Percentiles rank a stretch among this genome's conserved stretches.
Evolutionary conservation across 106 monocot species (phyloP).

Genomic region (Phalaenopsis equestris): DNA sequence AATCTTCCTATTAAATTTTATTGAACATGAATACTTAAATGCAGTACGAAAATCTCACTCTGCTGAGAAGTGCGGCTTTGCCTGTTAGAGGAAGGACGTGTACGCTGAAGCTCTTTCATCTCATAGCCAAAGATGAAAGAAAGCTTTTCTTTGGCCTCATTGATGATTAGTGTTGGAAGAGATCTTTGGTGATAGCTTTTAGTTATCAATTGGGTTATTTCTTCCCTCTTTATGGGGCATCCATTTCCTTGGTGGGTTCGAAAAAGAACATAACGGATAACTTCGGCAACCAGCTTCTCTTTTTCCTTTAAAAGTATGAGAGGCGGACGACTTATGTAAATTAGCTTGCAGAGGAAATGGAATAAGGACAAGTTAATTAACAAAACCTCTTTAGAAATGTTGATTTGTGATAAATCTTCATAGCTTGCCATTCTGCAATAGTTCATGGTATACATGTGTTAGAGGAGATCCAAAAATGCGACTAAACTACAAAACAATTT

Average conservation of each 20-base stretch:
- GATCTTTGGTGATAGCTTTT: conserved; percentile 73
- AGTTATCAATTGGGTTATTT: conserved; percentile 68
- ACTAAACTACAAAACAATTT: neutral
- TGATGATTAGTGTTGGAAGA: conserved; percentile 67
- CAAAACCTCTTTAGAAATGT: conserved; percentile 39
- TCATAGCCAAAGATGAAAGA: conserved; percentile 74
- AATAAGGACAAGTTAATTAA: neutral
- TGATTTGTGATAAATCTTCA: conserved; percentile 41
- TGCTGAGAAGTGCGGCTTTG: conserved; percentile 40
- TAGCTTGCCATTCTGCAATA: conserved; percentile 26
- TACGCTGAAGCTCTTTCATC: conserved; percentile 72
- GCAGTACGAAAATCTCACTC: conserved; percentile 18
- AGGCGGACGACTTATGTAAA: neutral
- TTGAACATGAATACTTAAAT: neutral
- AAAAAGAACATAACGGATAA: conserved; percentile 74
- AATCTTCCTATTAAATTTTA: too few species aligned
- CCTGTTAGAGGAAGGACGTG: conserved; percentile 44
- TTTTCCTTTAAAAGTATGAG: conserved; percentile 48
- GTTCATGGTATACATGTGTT: neutral
- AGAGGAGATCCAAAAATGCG: neutral
- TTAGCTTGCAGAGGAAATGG: neutral
- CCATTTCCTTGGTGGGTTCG: conserved; percentile 71
- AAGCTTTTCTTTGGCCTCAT: conserved; percentile 71
- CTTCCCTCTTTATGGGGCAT: conserved; percentile 91
- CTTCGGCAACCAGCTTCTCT: conserved; percentile 90